phyloP scores from a whole-genome alignment of 1,139 yeast species.

The Yamadazyma dendronema region DNA sequence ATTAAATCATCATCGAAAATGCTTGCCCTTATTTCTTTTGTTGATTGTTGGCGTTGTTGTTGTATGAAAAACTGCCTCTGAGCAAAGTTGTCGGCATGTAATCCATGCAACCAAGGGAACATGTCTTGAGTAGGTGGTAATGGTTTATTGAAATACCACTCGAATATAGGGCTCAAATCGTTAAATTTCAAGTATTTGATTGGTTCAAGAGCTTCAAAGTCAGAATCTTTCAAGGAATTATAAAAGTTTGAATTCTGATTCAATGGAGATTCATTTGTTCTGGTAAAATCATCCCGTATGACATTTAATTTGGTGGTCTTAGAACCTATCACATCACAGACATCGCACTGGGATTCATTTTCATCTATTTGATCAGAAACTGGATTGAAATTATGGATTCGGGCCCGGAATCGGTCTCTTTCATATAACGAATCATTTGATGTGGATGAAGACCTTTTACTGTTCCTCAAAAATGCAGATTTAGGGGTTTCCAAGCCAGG shows the following conservation, averaged over 20 bases:
- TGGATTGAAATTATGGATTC: constrained; percentile 35
- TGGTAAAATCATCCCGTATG: constrained; percentile 7
- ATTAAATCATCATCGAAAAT: neutral
- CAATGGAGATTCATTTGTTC: constrained; percentile 22
- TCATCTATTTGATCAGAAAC: constrained; percentile 12
- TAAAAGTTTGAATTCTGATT: constrained; percentile 23
- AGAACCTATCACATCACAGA: constrained; percentile 36
- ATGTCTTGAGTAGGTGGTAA: constrained; percentile 66
- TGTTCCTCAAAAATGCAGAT: constrained; percentile 5
- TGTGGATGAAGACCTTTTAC: constrained; percentile 40
- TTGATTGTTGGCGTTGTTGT: constrained; percentile 21
- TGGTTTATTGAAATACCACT: constrained; percentile 49
- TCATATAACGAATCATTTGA: constrained; percentile 44
- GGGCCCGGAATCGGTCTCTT: constrained; percentile 44
- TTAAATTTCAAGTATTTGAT: constrained; percentile 25
- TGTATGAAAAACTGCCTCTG: constrained; percentile 43
- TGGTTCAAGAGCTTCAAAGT: constrained; percentile 3
- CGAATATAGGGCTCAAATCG: constrained; percentile 35
- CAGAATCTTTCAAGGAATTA: constrained; percentile 5
- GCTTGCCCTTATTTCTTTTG: constrained; percentile 3
- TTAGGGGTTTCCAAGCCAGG: neutral
- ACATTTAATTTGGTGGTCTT: constrained; percentile 40
- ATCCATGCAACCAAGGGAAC: constrained; percentile 93
- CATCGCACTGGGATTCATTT: constrained; percentile 25
- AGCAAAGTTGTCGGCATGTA: constrained; percentile 51